Evolutionary conservation across 176 grass and related monocot species (phyloP), one percentile per base, ranked within the genome.

Genomic region (Leersia perrieri): DNA sequence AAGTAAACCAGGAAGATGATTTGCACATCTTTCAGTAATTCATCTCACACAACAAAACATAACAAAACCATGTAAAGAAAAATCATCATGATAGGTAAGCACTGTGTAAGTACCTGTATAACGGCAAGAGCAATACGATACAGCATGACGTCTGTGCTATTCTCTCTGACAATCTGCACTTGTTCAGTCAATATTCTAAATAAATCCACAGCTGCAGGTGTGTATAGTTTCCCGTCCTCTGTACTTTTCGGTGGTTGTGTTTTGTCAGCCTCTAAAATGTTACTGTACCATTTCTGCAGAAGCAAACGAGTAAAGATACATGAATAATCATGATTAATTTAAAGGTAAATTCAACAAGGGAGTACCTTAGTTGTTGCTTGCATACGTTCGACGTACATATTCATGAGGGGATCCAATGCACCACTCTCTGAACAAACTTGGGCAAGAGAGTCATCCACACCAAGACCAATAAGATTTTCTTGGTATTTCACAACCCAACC

Each of bases 351-450:
- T 76, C 22, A 73, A 64, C 10, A 87, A 86, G 76, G 71, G 68
- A 51, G 38, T 82, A 99, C 97, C 92, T 99, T 96, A 60, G 97
- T 99, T 88, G 97, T 93, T 88, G 88, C 90, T 81, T 96, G 93
- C 91, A 95, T 99, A 77, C 91, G 89, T 35, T 99, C 97, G 77
- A 99, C 89, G 80, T 99, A 99, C 79, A 94, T 94, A 85, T 99
- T 96, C 97, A 99, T 99, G 49, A 99, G 93, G 22, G 97, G 97
- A 83, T 99, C 97, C 87, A 99, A 72, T 68, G 97, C 97, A 85
- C 97, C 97, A 89, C 97, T 96, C 93, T 99, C 91, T 70, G 97
- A 99, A 84, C 92, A 95, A 91, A 99, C 97, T 96, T 99, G 97
- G 44, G 97, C 92, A 83, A 99, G 83, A 60, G 93, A 99, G 44